Evolutionary conservation across 2,329 filamentous ascomycete genomes (phyloP), one percentile per base, ranked within the genome.

Genomic region (Ophiocordyceps camponoti-saundersi): DNA sequence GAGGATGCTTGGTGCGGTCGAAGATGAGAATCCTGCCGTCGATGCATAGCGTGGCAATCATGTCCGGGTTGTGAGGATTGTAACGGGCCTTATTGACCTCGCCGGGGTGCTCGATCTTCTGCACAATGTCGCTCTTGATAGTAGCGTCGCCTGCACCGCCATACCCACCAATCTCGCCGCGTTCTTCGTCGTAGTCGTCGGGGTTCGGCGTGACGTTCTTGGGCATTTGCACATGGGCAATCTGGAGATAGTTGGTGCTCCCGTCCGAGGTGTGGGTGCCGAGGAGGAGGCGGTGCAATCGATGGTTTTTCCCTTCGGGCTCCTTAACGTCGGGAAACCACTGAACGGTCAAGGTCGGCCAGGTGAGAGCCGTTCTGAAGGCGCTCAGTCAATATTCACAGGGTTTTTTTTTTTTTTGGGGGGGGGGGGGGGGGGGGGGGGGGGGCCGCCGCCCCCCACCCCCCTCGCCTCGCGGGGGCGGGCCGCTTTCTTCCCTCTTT

Each of bases 71-170:
- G 62, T 96, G 90, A 13, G 92, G 92, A 65, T 95, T 89, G 61
- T 96, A 96, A 54, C 92, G 82, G 16, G 92, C 93, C 70, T 96
- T 98, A 73, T 98, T 98, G 61, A 98, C 88, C 64, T 98, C 92
- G 52, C 86, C 85, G 16, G 89, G 88, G 61, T 98, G 92, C 61
- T 94, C 85, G 61, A 98, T 98, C 65, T 85, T 92, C 65, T 98
- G 92, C 46, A 92, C 82, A 57, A 98, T 85, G 53, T 84, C 83
- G 70, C 94, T 95, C 58, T 85, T 88, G 63, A 96, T 82, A 41
- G 77, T 71, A 20, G 79, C 73, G 53, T 86, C 84, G 13, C 63
- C 62, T 50, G 82, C 81, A 45, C 82, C 84, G 39, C 87, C 89
- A 62, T 95, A 89, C 44, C 92, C 92, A 46, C 93, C 92, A 60